Conservation (phyloP, 2,329 filamentous ascomycete species). For the Paracoccidioides lutzii region DNA sequence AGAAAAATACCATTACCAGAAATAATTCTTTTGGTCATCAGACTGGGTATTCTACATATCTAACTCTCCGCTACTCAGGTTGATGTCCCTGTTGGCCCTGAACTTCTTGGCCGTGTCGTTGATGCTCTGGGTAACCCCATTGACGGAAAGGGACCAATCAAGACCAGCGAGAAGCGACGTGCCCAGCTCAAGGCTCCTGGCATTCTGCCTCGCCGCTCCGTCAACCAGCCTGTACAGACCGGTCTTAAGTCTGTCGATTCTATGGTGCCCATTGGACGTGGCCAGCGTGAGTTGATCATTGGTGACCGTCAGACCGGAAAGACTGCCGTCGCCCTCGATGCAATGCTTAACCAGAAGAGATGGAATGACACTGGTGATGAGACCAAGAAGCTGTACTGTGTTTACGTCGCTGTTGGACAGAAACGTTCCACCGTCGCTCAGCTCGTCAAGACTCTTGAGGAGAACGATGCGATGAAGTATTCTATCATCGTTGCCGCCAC, state of each 20-base stretch:
- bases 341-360: constrained; percentile 98
- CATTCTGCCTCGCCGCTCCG: constrained; percentile 91
- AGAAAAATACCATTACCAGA: neutral
- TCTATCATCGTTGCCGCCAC: constrained; percentile 86
- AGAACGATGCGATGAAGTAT: constrained; percentile 99
- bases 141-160: constrained; percentile 96
- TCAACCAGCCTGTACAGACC: constrained; percentile 98
- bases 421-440: constrained; percentile 99
- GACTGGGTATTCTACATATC: neutral
- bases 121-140: constrained; percentile 99
- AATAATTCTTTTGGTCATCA: neutral
- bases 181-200: constrained; percentile 98
- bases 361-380: constrained; percentile 86
- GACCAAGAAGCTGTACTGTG: constrained; percentile 97
- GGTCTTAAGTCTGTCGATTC: constrained; percentile 98
- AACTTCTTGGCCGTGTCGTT: constrained; percentile 93
- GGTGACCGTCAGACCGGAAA: constrained; percentile 99
- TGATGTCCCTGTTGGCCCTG: constrained; percentile 85
- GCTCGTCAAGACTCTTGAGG: constrained; percentile 98
- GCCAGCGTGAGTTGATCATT: constrained; percentile 99
- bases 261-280: constrained; percentile 99
- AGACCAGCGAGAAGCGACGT: constrained; percentile 83
- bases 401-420: constrained; percentile 98
- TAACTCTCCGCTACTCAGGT: constrained; percentile 45
- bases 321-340: constrained; percentile 94